These are phyloP conservation scores for Zopfochytrium polystomum DNA, from an alignment of 371 early-diverging fungal genomes.

Conservation along the genomic window DNA sequence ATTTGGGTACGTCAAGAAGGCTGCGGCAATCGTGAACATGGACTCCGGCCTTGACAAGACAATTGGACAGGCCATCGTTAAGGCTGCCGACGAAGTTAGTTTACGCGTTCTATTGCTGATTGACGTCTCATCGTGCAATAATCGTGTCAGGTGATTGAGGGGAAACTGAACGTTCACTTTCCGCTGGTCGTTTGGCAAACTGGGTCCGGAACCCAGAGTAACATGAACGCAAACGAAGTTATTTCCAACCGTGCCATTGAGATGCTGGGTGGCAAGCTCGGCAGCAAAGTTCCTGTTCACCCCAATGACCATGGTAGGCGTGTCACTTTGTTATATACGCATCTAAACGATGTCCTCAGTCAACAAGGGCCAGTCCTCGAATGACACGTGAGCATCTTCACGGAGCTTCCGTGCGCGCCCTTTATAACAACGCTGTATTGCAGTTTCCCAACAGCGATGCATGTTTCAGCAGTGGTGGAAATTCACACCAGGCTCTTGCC, in stretches of 20 bases:
- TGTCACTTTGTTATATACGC: neutral
- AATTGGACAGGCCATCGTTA: constrained; percentile 79
- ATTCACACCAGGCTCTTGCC: constrained; percentile 75
- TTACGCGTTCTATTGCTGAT: neutral
- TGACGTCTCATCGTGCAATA: neutral
- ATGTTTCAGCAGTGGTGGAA: constrained; percentile 81
- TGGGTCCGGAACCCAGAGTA: constrained; percentile 92
- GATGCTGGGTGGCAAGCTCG: constrained; percentile 75
- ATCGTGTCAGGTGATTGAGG: constrained; percentile 70
- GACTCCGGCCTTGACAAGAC: constrained; percentile 64
- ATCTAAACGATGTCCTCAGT: constrained; percentile 41
- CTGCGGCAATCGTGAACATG: constrained; percentile 89
- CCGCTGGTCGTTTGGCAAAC: constrained; percentile 97
- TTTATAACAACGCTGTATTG: neutral
- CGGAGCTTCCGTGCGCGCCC: neutral
- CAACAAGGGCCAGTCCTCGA: constrained; percentile 92
- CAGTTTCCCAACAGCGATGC: constrained; percentile 92
- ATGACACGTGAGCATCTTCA: constrained; percentile 69
- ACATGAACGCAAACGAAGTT: constrained; percentile 82
- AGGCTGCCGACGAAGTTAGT: constrained; percentile 61
- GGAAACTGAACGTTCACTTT: constrained; percentile 81
- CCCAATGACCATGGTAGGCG: constrained; percentile 79
- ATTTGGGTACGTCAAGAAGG: constrained; percentile 90
- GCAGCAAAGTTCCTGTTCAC: constrained; percentile 86
- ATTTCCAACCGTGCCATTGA: constrained; percentile 94